Conservation (phyloP, 1,284 basidiomycete species). For the Microbotryum saponariae region DNA sequence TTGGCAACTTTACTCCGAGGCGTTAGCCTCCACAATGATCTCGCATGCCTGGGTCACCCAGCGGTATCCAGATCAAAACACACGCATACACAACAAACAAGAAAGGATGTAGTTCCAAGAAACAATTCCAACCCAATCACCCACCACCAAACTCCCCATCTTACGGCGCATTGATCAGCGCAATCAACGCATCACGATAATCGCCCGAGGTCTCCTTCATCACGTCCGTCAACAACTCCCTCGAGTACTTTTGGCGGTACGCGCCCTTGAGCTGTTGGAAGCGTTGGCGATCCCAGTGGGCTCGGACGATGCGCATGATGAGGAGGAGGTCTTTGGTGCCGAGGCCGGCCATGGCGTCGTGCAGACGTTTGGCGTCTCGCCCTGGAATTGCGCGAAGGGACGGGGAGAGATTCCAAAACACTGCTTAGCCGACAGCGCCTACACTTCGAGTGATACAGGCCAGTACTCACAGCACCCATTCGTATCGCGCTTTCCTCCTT, state of each 20-base stretch:
- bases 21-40: too few species aligned
- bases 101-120: too few species aligned
- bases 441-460: not conserved
- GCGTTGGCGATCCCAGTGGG: slow-evolving; percentile 37
- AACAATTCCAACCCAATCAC: too few species aligned
- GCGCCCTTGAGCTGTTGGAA: slow-evolving; percentile 38
- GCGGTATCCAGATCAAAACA: too few species aligned
- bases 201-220: slow-evolving; percentile 11
- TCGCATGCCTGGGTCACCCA: too few species aligned
- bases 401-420: not conserved
- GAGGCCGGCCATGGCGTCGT: slow-evolving; percentile 38
- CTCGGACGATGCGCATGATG: slow-evolving; percentile 30
- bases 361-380: slow-evolving; percentile 37
- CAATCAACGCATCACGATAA: slow-evolving; percentile 5
- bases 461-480: slow-evolving; percentile 22
- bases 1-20: too few species aligned
- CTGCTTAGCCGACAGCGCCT: not conserved
- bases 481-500: slow-evolving; percentile 38
- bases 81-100: too few species aligned
- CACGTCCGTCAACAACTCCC: slow-evolving; percentile 15
- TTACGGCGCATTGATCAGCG: not conserved
- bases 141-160: too few species aligned
- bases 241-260: slow-evolving; percentile 37
- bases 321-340: slow-evolving; percentile 34
- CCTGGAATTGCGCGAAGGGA: slow-evolving; percentile 11